Conservation (phyloP, 768 basidiomycete genomes). For the Boletus insuetus region DNA sequence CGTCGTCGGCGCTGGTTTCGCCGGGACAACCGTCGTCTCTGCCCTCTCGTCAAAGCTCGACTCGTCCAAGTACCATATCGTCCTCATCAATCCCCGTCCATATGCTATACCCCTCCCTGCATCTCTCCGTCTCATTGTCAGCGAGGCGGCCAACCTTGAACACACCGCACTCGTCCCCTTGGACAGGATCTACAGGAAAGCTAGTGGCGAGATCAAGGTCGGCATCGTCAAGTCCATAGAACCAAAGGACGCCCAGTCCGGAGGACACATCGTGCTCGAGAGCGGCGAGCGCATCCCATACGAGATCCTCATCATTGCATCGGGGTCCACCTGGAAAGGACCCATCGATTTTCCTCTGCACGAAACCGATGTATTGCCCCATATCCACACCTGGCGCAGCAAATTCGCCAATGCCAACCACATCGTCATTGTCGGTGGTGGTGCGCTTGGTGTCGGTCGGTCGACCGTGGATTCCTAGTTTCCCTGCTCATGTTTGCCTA, state of each 20-base stretch:
- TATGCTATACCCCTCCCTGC: conserved; percentile 52
- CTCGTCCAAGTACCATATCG: conserved; percentile 44
- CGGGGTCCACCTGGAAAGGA: conserved; percentile 55
- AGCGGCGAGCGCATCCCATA: conserved; percentile 50
- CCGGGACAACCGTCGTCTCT: conserved; percentile 45
- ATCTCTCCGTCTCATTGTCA: conserved; percentile 50
- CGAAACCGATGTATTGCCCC: conserved; percentile 26
- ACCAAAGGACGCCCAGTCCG: conserved; percentile 27
- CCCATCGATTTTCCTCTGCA: conserved; percentile 44
- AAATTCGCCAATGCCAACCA: conserved; percentile 35
- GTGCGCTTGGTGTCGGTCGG: conserved; percentile 52
- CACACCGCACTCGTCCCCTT: conserved; percentile 48
- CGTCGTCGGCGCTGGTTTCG: conserved; percentile 53
- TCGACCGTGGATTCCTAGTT: neutral
- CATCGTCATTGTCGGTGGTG: conserved; percentile 55
- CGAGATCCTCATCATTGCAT: conserved; percentile 55
- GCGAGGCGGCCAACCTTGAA: conserved; percentile 34
- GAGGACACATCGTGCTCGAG: conserved; percentile 51
- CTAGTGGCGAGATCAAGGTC: conserved; percentile 39
- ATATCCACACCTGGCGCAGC: conserved; percentile 32
- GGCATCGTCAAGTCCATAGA: conserved; percentile 42
- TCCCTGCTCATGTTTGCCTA: neutral
- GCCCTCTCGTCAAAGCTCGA: conserved; percentile 52
- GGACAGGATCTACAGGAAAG: conserved; percentile 46
- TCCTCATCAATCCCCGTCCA: conserved; percentile 52